These are phyloP conservation scores for Sphagnum contortum DNA, from an alignment of 225 moss, liverwort and hornwort genomes.

Conservation along the genomic window DNA sequence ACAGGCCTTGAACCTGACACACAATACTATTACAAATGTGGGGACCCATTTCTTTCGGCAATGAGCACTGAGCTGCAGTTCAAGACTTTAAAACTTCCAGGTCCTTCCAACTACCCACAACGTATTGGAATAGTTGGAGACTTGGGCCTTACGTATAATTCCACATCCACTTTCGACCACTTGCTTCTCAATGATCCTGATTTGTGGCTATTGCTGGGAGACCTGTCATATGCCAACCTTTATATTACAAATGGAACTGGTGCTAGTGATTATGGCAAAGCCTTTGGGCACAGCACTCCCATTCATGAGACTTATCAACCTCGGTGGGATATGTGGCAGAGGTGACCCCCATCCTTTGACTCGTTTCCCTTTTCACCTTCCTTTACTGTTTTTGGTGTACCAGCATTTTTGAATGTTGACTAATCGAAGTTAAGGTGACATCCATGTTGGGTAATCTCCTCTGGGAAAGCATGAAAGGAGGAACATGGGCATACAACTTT, in stretches of 20 bases:
- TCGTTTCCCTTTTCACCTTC: too few species aligned
- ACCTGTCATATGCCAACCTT: conserved; percentile 79
- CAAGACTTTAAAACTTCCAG: conserved; percentile 59
- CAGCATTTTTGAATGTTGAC: too few species aligned
- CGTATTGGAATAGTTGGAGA: conserved; percentile 78
- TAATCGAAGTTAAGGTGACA: too few species aligned
- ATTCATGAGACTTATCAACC: conserved; percentile 95
- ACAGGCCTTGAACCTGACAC: conserved; percentile 64
- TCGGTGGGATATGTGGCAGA: conserved; percentile 95
- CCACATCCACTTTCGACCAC: conserved; percentile 86
- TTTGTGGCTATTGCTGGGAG: conserved; percentile 76
- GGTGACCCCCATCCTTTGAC: conserved; percentile 25
- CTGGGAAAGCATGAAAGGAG: too few species aligned
- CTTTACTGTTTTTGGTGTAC: too few species aligned
- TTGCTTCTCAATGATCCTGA: conserved; percentile 58
- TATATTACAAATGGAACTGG: conserved; percentile 92
- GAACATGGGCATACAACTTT: too few species aligned
- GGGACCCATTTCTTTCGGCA: conserved; percentile 57
- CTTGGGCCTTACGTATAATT: conserved; percentile 83
- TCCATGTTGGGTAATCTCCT: too few species aligned
- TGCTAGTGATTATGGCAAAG: conserved; percentile 28
- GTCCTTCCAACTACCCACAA: conserved; percentile 54
- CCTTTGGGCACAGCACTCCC: conserved; percentile 64
- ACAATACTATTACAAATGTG: conserved; percentile 72
- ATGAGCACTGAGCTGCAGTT: conserved; percentile 73